Percentiles rank a stretch among this genome's conserved stretches.
Evolutionary conservation across 768 basidiomycete genomes (phyloP).

Genomic region (Ramaria rubella): DNA sequence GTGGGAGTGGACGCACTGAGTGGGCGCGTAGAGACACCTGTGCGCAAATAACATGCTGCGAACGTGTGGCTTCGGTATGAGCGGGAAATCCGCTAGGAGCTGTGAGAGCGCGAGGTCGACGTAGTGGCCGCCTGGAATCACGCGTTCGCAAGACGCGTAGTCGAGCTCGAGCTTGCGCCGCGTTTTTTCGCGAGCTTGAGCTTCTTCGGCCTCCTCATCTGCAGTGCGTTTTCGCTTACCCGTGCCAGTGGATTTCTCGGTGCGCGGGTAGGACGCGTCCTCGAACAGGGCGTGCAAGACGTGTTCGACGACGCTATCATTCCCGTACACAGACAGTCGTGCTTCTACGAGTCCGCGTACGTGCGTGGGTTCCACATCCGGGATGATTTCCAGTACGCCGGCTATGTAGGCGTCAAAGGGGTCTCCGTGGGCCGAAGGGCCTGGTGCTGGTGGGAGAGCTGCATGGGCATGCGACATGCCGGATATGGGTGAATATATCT

Average conservation of each 20-base stretch:
- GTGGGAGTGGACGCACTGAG: conserved; percentile 46
- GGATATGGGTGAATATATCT: not conserved
- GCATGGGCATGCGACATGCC: not conserved
- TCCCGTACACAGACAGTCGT: conserved; percentile 33
- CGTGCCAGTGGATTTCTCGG: conserved; percentile 33
- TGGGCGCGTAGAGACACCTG: conserved; percentile 56
- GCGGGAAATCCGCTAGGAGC: conserved; percentile 51
- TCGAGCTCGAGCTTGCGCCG: conserved; percentile 45
- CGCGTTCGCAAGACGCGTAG: conserved; percentile 44
- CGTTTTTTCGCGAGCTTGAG: too few relatives aligned
- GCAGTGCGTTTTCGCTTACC: conserved; percentile 30
- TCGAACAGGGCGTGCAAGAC: conserved; percentile 62
- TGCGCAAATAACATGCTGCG: conserved; percentile 34
- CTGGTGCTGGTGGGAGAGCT: not conserved
- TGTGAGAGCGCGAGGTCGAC: conserved; percentile 45
- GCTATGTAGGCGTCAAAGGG: conserved; percentile 30
- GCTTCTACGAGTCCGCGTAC: conserved; percentile 41
- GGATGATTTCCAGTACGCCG: conserved; percentile 60
- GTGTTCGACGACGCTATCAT: conserved; percentile 38
- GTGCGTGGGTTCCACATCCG: conserved; percentile 59
- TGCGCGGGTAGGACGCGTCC: conserved; percentile 45
- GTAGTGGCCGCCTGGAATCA: conserved; percentile 42
- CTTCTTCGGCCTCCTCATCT: conserved; percentile 12
- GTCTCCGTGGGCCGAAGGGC: not conserved
- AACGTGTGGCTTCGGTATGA: conserved; percentile 49